Conservation (phyloP, 306 rosid species). For the Gillenia trifoliata region DNA sequence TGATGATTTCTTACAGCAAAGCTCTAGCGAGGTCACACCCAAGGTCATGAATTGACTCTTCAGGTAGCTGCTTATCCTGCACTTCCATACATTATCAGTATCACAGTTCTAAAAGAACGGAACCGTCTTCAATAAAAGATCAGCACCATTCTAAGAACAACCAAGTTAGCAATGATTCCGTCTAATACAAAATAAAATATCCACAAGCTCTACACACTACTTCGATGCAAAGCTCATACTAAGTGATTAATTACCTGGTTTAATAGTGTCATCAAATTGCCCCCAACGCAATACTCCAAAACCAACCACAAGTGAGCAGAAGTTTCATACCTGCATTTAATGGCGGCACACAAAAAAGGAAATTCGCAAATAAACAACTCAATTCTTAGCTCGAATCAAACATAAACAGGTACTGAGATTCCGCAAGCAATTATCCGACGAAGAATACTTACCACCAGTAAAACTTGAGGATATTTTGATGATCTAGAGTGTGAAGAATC, state of each 20-base stretch:
- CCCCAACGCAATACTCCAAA: constrained; percentile 95
- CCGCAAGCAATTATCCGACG: not conserved
- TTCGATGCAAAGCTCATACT: not conserved
- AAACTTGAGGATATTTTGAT: constrained; percentile 72
- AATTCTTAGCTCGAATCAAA: not conserved
- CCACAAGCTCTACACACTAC: not conserved
- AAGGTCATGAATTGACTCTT: constrained; percentile 80
- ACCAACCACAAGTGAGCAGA: constrained; percentile 98
- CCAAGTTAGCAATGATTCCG: not conserved
- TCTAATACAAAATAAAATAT: not conserved
- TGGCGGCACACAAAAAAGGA: not conserved
- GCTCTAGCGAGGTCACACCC: constrained; percentile 71
- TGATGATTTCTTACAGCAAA: constrained; percentile 73
- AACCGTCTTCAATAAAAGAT: not conserved
- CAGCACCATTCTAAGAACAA: not conserved
- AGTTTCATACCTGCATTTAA: constrained; percentile 72
- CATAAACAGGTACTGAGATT: not conserved
- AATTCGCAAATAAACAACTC: not conserved
- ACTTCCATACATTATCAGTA: constrained; percentile 23
- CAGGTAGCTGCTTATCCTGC: constrained; percentile 88
- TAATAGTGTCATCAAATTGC: constrained; percentile 75
- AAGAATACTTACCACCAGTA: constrained; percentile 57
- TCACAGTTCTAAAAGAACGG: constrained; percentile 8
- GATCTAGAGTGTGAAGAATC: constrained; percentile 83
- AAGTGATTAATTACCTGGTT: constrained; percentile 57